Evolutionary conservation across 345 rosid genomes (phyloP).

Genomic region (Arabis alpina): DNA sequence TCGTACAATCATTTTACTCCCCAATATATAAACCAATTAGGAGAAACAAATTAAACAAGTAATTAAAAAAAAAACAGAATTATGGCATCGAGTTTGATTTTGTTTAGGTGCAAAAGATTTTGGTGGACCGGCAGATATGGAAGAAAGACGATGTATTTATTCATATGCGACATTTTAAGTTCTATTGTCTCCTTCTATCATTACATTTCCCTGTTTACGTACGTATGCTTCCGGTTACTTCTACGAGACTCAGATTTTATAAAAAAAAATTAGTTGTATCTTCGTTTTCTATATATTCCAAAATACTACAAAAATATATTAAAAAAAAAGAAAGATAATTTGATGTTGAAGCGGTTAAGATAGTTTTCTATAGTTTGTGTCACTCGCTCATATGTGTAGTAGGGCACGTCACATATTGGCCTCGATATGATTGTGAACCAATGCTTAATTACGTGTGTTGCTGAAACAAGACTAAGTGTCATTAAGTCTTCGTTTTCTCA

Average conservation of each 20-base stretch:
- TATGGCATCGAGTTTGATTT: slow-evolving; percentile 24
- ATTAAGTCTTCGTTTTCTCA: no score
- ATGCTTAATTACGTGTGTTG: no score
- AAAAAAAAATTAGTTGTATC: no score
- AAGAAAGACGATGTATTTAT: slow-evolving; percentile 32
- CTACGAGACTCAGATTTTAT: slow-evolving; percentile 22
- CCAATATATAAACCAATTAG: not conserved
- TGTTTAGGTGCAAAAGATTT: slow-evolving; percentile 27
- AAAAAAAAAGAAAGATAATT: no score
- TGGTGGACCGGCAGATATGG: slow-evolving; percentile 27
- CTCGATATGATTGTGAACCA: no score
- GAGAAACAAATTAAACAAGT: not conserved
- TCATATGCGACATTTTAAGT: slow-evolving; percentile 25
- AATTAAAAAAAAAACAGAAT: slow-evolving; percentile 13
- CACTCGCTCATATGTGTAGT: no score
- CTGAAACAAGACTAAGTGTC: no score
- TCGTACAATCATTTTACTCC: slow-evolving; percentile 9
- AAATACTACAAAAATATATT: not conserved
- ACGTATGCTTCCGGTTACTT: not conserved
- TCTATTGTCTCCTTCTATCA: slow-evolving; percentile 31
- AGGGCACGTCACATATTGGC: no score
- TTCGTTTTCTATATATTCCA: not conserved
- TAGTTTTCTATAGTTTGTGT: no score
- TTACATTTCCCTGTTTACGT: slow-evolving; percentile 10
- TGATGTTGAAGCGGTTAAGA: no score